Percentiles rank a stretch among this genome's conserved stretches.
Conservation (phyloP, 163 green algal genomes). For the Prototheca wickerhamii region DNA sequence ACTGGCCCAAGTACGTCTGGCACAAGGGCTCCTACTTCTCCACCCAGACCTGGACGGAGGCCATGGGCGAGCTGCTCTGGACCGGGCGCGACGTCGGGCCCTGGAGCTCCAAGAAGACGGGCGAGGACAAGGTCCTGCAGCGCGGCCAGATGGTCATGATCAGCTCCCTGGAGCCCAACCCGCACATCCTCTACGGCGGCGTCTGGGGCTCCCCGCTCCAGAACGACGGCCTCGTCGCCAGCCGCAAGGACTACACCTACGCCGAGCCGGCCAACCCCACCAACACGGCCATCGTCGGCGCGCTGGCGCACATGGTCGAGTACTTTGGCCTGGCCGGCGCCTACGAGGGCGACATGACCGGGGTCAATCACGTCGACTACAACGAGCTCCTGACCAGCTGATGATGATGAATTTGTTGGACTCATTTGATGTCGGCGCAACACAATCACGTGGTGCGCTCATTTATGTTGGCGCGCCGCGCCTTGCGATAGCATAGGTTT, state of each 20-base stretch:
- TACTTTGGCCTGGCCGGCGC: conserved; percentile 6
- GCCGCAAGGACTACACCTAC: conserved; percentile 31
- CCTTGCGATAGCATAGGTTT: too few species aligned
- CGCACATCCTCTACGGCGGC: conserved; percentile 29
- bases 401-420: too few species aligned
- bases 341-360: not conserved
- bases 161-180: conserved; percentile 6
- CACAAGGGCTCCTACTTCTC: conserved; percentile 27
- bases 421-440: not conserved
- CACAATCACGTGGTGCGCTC: too few species aligned
- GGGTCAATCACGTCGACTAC: conserved; percentile 10
- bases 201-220: conserved; percentile 17
- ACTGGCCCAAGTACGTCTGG: conserved; percentile 26
- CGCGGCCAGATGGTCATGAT: conserved; percentile 2
- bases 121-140: conserved; percentile 3
- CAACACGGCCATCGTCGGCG: conserved; percentile 13
- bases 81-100: conserved; percentile 2
- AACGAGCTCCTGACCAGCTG: conserved; percentile 1
- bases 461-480: too few species aligned
- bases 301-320: conserved; percentile 11
- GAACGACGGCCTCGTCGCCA: conserved; percentile 16
- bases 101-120: conserved; percentile 9
- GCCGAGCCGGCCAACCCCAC: conserved; percentile 12
- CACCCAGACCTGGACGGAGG: conserved; percentile 8
- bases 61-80: conserved; percentile 6